phyloP scores from a whole-genome alignment of 2,329 filamentous ascomycete genomes.

The Aureobasidium namibiae region DNA sequence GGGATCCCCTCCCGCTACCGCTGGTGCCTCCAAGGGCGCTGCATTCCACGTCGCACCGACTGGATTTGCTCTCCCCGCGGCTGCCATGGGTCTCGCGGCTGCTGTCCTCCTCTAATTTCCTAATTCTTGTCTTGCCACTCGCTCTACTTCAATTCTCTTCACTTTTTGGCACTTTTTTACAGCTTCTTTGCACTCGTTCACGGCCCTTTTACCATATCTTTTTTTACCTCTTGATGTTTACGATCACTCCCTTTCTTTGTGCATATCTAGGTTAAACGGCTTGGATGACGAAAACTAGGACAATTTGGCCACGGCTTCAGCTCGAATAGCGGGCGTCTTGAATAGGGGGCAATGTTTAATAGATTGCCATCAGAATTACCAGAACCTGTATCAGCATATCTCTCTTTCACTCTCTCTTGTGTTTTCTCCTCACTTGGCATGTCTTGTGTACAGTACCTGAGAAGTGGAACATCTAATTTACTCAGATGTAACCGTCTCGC shows the following conservation, averaged over 20 bases:
- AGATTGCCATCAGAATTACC: slow-evolving; percentile 6
- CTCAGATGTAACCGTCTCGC: neutral
- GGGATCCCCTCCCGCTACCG: slow-evolving; percentile 5
- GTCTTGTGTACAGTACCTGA: neutral
- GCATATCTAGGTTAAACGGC: slow-evolving; percentile 8
- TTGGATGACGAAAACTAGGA: slow-evolving; percentile 5
- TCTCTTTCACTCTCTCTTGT: neutral
- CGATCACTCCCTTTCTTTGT: slow-evolving; percentile 12
- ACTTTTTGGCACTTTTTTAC: slow-evolving; percentile 9
- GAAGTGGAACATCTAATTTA: neutral
- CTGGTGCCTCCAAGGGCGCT: neutral
- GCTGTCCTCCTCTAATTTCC: slow-evolving; percentile 9
- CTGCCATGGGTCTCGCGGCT: slow-evolving; percentile 11
- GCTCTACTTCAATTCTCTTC: slow-evolving; percentile 2
- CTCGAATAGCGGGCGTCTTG: slow-evolving; percentile 9
- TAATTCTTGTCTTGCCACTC: neutral
- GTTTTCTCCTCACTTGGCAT: neutral
- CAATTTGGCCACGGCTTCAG: slow-evolving; percentile 4
- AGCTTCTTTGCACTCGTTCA: slow-evolving; percentile 10
- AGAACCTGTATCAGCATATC: neutral
- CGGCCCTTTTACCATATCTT: slow-evolving; percentile 5
- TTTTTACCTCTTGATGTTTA: slow-evolving; percentile 6
- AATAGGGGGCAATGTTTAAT: slow-evolving; percentile 12
- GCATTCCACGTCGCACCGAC: slow-evolving; percentile 4
- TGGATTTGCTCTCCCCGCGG: neutral